Percentiles rank a stretch among this genome's conserved stretches.
These are phyloP conservation scores for Diaporthe batatas DNA, from an alignment of 2,329 filamentous ascomycete species.

Conservation along the genomic window DNA sequence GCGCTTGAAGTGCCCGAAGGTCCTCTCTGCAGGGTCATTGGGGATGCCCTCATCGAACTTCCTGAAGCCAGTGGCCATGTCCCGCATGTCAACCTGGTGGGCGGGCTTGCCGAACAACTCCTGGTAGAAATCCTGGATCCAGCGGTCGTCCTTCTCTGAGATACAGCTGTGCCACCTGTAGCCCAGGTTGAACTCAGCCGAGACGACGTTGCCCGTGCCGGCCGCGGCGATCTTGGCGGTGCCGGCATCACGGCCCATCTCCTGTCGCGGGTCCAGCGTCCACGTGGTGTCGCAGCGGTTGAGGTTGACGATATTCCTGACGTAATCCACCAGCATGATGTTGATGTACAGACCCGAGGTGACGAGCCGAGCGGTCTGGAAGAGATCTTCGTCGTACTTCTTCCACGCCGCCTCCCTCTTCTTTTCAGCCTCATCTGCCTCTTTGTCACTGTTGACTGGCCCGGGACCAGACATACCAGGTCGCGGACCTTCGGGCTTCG, in stretches of 20 bases:
- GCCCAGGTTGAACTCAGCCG: constrained; percentile 89
- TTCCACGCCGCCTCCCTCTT: constrained; percentile 67
- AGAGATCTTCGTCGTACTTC: constrained; percentile 82
- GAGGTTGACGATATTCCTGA: constrained; percentile 75
- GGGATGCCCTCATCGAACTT: constrained; percentile 73
- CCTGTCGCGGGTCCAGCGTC: constrained; percentile 82
- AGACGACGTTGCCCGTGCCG: constrained; percentile 85
- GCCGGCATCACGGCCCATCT: constrained; percentile 69
- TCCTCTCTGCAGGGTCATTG: constrained; percentile 76
- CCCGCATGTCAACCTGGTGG: constrained; percentile 66
- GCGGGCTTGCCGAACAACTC: constrained; percentile 73
- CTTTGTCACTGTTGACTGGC: constrained; percentile 42
- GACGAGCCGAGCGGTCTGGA: constrained; percentile 82
- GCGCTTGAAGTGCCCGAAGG: constrained; percentile 76
- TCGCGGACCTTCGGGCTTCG: constrained; percentile 64
- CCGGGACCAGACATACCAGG: constrained; percentile 7
- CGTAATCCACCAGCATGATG: constrained; percentile 82
- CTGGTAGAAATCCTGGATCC: constrained; percentile 79
- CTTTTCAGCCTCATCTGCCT: constrained; percentile 59
- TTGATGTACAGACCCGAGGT: constrained; percentile 83
- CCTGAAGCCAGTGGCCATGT: constrained; percentile 73
- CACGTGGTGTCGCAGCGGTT: constrained; percentile 81
- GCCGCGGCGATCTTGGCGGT: constrained; percentile 72
- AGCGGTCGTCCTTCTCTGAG: constrained; percentile 80
- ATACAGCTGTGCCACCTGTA: constrained; percentile 92